A percentile compares a stretch with the other conserved stretches of the same genome.
These are phyloP conservation scores for Litsea cubeba DNA, from an alignment of 164 flowering plant genomes.

Conservation along the genomic window DNA sequence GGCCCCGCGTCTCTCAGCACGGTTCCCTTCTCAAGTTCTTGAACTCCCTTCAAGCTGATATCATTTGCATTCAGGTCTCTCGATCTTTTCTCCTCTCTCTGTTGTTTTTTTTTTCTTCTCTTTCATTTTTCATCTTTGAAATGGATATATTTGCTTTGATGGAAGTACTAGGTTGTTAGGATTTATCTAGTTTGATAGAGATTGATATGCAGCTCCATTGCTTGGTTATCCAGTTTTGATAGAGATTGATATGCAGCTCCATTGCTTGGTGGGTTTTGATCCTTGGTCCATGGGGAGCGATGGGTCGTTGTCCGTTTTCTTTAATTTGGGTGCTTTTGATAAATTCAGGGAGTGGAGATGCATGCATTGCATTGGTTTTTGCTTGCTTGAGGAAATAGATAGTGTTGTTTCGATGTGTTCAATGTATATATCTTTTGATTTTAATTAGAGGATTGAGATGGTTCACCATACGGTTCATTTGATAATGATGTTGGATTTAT, in stretches of 20 bases:
- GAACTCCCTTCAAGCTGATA: constrained; percentile 73
- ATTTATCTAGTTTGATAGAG: neutral
- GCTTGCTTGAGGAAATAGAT: no score
- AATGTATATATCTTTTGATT: no score
- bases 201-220: no score
- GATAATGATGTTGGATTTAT: no score
- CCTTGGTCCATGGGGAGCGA: neutral
- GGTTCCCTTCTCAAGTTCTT: constrained; percentile 81
- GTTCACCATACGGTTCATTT: no score
- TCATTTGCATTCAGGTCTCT: constrained; percentile 90
- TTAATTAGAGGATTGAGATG: no score
- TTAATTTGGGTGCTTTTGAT: neutral
- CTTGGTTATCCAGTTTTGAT: no score
- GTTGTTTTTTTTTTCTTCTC: neutral
- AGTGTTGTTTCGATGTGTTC: no score
- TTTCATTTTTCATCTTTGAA: neutral
- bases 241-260: neutral
- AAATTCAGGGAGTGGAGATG: no score
- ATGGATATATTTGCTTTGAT: neutral
- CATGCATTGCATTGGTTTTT: no score
- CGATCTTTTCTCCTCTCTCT: neutral
- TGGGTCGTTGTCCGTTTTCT: neutral
- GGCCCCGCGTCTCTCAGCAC: constrained; percentile 68
- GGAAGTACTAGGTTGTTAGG: neutral
- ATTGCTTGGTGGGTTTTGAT: neutral